Conservation (phyloP, 2,329 filamentous ascomycete species). For the Colletotrichum chlorophyti region DNA sequence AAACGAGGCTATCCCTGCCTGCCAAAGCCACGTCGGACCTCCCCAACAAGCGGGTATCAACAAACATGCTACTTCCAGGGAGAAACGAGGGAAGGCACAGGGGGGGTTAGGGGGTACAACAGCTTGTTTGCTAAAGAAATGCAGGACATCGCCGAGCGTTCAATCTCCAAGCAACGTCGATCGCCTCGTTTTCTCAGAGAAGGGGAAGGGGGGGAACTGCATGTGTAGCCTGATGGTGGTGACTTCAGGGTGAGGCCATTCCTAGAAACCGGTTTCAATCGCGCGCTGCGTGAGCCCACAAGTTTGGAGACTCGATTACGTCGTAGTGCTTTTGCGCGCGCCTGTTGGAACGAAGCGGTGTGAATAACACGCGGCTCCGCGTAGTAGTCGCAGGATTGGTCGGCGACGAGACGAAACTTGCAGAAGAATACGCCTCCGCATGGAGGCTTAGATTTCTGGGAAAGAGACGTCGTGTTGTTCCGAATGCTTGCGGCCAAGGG, state of each 20-base stretch:
- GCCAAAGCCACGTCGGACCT: conserved; percentile 27
- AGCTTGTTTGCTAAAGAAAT: conserved; percentile 28
- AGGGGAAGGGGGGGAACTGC: background rate
- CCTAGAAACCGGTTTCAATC: conserved; percentile 3
- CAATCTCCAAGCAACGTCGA: background rate
- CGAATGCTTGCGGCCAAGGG: no score
- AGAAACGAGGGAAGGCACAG: background rate
- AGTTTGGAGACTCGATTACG: background rate
- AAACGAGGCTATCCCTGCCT: conserved; percentile 31
- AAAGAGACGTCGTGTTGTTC: background rate
- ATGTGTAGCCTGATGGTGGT: conserved; percentile 5
- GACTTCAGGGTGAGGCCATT: conserved; percentile 19
- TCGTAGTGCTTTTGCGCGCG: background rate
- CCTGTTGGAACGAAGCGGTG: conserved; percentile 22
- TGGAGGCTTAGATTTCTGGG: background rate
- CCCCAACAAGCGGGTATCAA: conserved; percentile 16
- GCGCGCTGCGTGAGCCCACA: no score
- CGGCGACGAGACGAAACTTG: no score
- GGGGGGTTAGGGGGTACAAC: background rate
- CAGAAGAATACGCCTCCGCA: background rate
- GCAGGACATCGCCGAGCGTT: conserved; percentile 2
- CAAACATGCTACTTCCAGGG: conserved; percentile 19
- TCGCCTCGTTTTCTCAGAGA: conserved; percentile 9
- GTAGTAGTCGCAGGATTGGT: conserved; percentile 21
- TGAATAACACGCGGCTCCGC: no score